Evolutionary conservation across 805 yeast genomes (phyloP), one percentile per base, ranked within the genome.

Genomic region (Debaryomyces prosopidis): DNA sequence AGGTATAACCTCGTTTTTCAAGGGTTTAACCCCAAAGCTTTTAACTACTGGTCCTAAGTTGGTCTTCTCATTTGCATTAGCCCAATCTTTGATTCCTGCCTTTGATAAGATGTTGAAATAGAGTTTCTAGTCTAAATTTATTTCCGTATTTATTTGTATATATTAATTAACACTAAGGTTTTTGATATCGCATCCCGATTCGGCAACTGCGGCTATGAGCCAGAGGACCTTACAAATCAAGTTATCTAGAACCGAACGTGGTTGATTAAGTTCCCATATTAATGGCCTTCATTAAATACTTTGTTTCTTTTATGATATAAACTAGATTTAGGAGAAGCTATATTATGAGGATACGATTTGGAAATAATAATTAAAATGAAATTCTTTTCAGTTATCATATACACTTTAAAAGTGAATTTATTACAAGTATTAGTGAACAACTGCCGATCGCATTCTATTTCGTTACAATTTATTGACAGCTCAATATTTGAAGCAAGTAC

Each of bases 11-110:
- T 79, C 97, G 12, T 94, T 92, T 75, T 92, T 94, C 81, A 92
- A 92, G 75, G 99, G 99, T 37, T 80, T 94, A 63, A 88, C 96
- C 48, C 99, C 99, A 50, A 94, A 94, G 72, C 80, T 94, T 62
- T 80, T 94, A 68, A 94, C 99, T 40, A 91, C 99, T 30, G 99
- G 99, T 55, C 99, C 99, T 45, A 94, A 94, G 75, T 81, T 94
- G 60, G 99, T 94, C 44, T 94, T 94, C 68, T 89, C 96, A n/a
- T 92, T 92, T 64, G 99, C 99, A 8, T 74, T 92, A 67, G 99
- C 99, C 36, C 99, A 92, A 75, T 80, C 96, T 34, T 81, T 94
- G 75, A 94, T 94, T 57, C 99, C 99, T 49, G 96, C 96, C 49
- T 90, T 91, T 59, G 99, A 94, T 68, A 82, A 82, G 55, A 55